Percentiles rank a stretch among this genome's conserved stretches.
These are phyloP conservation scores for Populus hybrid DNA, from an alignment of 441 rosid genomes.

Conservation along the genomic window DNA sequence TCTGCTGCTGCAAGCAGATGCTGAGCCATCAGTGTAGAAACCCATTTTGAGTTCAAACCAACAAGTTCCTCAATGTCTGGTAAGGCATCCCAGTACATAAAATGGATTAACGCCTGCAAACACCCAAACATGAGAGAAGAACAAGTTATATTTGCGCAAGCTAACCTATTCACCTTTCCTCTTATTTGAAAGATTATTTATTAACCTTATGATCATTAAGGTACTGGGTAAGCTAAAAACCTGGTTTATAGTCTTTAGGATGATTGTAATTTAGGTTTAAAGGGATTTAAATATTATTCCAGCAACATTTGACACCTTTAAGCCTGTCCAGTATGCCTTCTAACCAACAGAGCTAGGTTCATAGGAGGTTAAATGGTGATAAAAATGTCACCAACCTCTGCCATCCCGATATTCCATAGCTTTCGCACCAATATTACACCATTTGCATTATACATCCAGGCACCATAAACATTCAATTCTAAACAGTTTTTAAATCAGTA, in stretches of 20 bases:
- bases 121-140: slow-evolving; percentile 12
- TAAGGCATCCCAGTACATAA: slow-evolving; percentile 80
- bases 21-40: slow-evolving; percentile 77
- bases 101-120: slow-evolving; percentile 75
- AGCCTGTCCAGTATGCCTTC: neutral
- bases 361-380: neutral
- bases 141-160: slow-evolving; percentile 14
- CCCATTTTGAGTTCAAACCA: slow-evolving; percentile 65
- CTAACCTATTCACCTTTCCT: slow-evolving; percentile 3
- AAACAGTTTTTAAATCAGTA: neutral
- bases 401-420: neutral
- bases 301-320: neutral
- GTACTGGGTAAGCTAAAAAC: neutral
- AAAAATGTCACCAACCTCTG: neutral
- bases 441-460: neutral
- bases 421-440: neutral
- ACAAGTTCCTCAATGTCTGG: slow-evolving; percentile 71
- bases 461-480: neutral
- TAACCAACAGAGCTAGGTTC: neutral
- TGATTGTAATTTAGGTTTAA: neutral
- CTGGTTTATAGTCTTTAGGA: neutral
- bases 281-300: neutral
- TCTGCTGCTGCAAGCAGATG: slow-evolving; percentile 95
- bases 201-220: neutral
- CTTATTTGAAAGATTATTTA: neutral